Base-by-base conservation (phyloP, 2,329 filamentous ascomycete genomes). In the Hypoxylon sp. region DNA sequence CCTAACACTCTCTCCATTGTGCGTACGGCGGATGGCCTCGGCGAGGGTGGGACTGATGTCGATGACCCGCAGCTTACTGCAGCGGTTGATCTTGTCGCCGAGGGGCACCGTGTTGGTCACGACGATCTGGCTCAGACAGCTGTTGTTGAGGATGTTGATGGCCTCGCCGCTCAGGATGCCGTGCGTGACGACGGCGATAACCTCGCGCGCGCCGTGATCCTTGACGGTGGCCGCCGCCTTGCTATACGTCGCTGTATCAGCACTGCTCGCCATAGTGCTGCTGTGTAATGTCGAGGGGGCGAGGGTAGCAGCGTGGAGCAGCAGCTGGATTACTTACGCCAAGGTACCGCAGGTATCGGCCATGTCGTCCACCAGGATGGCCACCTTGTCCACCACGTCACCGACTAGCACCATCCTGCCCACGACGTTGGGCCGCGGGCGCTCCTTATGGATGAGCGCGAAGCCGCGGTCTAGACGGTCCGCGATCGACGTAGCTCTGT, bases 321-420 rank as follows among this genome's bases (percentile, higher is more conserved):
- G 9, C 4, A 21, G 11, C 3, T 7, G 9, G n/a, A n/a, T 18
- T 45, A 29, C 64, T 63, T 63, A 67, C 64, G 71, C 70, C 2
- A 73, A 56, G 33, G 92, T 97, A 66, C 92, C 92, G 74, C 93
- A 97, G 3, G 94, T 97, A 73, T 98, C 94, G 26, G 93, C 93
- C 92, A 98, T 97, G 74, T 98, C 94, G 74, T 98, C 94, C 43
- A 99, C 94, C 45, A 99, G 87, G 71, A 99, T 97, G 58, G 94
- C 94, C 24, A 94, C 88, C 79, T 95, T 95, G 78, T 91, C 90
- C 66, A 87, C 84, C 42, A 98, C 95, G 65, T 96, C 92, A 66
- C 95, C 95, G 47, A 98, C 94, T n/a, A 99, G 88, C 0, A 92
- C 91, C 92, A 97, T 96, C 69, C 91, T 88, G 8, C 90, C 92